Evolutionary conservation across 2,329 filamentous ascomycete genomes (phyloP).

Genomic region (Didymella pinodella): DNA sequence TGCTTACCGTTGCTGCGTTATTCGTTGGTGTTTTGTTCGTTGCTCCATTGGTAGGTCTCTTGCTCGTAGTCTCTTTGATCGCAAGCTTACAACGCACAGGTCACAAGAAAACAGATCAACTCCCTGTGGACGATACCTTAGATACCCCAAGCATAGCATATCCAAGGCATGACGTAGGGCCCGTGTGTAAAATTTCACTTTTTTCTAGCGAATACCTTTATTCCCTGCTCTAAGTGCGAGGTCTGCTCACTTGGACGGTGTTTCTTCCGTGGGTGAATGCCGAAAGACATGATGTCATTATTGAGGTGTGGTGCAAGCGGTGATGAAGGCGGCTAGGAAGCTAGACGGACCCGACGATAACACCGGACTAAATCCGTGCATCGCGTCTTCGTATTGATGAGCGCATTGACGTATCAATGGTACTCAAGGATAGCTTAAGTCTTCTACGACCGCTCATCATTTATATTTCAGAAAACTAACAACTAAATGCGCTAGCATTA

Average conservation of each 20-base stretch:
- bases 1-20: conserved; percentile 83
- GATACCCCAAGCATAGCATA: conserved; percentile 3
- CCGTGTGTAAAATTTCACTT: background rate
- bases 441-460: conserved; percentile 49
- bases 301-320: background rate
- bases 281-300: conserved; percentile 13
- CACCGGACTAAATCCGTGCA: conserved; percentile 3
- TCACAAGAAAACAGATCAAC: conserved; percentile 72
- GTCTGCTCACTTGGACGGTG: background rate
- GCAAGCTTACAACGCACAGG: conserved; percentile 45
- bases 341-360: background rate
- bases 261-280: background rate
- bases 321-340: background rate
- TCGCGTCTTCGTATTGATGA: background rate
- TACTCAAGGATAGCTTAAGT: background rate
- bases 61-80: background rate
- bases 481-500: background rate
- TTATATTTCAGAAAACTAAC: conserved; percentile 53
- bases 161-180: background rate
- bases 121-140: conserved; percentile 63
- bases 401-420: background rate
- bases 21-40: conserved; percentile 78
- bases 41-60: conserved; percentile 75
- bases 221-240: background rate
- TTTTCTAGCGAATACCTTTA: background rate